phyloP scores from a whole-genome alignment of 176 grass and related monocot species.

The Oryza officinalis region DNA sequence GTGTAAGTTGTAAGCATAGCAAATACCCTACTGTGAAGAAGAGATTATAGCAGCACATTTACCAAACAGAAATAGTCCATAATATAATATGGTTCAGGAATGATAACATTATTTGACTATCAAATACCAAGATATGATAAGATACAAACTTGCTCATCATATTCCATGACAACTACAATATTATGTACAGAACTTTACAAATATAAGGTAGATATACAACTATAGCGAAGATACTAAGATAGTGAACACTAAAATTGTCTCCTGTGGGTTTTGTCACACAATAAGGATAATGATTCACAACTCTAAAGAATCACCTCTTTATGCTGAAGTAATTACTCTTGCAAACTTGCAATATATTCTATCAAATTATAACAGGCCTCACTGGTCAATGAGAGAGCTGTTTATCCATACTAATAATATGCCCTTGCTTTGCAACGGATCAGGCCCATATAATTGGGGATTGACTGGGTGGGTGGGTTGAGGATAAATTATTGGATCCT shows the following conservation, averaged over 20 bases:
- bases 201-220: not conserved
- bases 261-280: not conserved
- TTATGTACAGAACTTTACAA: not conserved
- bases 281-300: not conserved
- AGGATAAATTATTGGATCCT: no score
- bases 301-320: not conserved
- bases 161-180: not conserved
- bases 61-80: not conserved
- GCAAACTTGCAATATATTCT: conserved; percentile 15
- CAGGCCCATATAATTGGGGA: no score
- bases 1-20: not conserved
- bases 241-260: conserved; percentile 6
- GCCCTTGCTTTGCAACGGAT: no score
- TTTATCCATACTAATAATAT: not conserved
- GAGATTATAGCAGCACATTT: conserved; percentile 11
- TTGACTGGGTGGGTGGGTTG: no score
- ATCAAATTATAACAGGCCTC: not conserved
- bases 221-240: not conserved
- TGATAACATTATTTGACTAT: not conserved
- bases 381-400: not conserved
- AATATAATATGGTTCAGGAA: not conserved
- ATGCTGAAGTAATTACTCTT: not conserved
- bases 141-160: conserved; percentile 1
- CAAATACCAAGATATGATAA: not conserved
- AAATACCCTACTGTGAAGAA: not conserved